Percentiles rank a stretch among this genome's conserved stretches.
Conservation (phyloP, 2,329 filamentous ascomycete species). For the Dactylella cylindrospora region DNA sequence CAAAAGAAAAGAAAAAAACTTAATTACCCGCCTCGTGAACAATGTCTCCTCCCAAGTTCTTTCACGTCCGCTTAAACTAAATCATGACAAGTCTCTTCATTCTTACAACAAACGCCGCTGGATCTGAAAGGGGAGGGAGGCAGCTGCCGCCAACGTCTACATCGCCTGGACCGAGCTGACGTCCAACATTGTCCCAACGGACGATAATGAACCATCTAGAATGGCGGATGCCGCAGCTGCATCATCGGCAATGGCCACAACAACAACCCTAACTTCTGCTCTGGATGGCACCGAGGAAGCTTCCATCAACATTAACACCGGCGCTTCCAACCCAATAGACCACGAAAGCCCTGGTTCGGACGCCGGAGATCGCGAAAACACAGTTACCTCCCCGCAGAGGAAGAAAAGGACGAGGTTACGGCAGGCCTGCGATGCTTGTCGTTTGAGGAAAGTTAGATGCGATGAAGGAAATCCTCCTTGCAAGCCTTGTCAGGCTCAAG, state of each 20-base stretch:
- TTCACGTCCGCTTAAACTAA: conserved; percentile 41
- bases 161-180: too few relatives aligned
- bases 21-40: conserved; percentile 45
- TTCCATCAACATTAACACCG: conserved; percentile 15
- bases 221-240: conserved; percentile 44
- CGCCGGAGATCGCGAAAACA: conserved; percentile 37
- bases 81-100: conserved; percentile 44
- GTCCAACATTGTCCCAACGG: too few relatives aligned
- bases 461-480: conserved; percentile 43
- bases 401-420: conserved; percentile 43
- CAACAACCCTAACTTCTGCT: too few relatives aligned
- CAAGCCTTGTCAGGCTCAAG: conserved; percentile 42
- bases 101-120: conserved; percentile 42
- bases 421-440: conserved; percentile 43
- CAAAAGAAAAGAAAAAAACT: too few relatives aligned
- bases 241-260: conserved; percentile 34
- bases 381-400: conserved; percentile 34
- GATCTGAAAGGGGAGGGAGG: conserved; percentile 44
- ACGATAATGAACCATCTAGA: conserved; percentile 43
- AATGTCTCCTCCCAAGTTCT: conserved; percentile 42
- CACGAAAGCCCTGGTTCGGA: conserved; percentile 43
- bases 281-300: conserved; percentile 36
- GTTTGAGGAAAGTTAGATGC: conserved; percentile 40
- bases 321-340: conserved; percentile 34
- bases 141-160: conserved; percentile 20